A percentile compares a stretch with the other conserved stretches of the same genome.
phyloP scores from a whole-genome alignment of 169 alveolate genomes.

The Eimeria brunetti region DNA sequence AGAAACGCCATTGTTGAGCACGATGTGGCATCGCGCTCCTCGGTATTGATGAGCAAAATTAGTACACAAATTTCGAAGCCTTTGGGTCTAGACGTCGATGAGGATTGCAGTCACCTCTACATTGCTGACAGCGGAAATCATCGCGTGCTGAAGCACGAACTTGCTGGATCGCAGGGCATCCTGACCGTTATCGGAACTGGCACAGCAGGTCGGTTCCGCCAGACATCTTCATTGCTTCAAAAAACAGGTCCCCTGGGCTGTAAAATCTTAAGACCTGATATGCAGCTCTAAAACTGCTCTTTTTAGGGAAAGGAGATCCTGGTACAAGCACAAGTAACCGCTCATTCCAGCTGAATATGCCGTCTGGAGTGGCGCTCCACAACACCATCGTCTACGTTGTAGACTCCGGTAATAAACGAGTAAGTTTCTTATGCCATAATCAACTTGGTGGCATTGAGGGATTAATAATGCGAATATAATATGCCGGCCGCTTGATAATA shows the following conservation, averaged over 20 bases:
- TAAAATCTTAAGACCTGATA: neutral
- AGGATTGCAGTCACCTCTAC: constrained; percentile 30
- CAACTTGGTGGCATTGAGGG: neutral
- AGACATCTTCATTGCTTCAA: neutral
- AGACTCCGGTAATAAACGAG: constrained; percentile 63
- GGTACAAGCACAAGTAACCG: too few species aligned
- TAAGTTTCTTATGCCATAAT: neutral
- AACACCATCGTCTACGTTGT: neutral
- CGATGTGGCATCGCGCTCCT: constrained; percentile 38
- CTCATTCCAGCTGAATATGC: constrained; percentile 21
- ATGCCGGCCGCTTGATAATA: neutral
- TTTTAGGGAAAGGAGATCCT: constrained; percentile 15
- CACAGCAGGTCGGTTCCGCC: constrained; percentile 47
- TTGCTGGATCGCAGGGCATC: neutral
- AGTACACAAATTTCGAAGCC: constrained; percentile 35
- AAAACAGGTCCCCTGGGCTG: neutral
- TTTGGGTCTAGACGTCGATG: constrained; percentile 20
- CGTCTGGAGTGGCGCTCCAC: constrained; percentile 47
- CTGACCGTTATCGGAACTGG: constrained; percentile 46
- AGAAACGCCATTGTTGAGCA: constrained; percentile 65
- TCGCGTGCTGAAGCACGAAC: constrained; percentile 20
- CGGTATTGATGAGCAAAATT: neutral
- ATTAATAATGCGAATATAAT: neutral
- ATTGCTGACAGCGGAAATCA: constrained; percentile 69
- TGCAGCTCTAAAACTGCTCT: neutral